Percentiles rank a stretch among this genome's conserved stretches.
phyloP scores from a whole-genome alignment of 495 filamentous ascomycete genomes.

The Hyaloscypha hepaticicola region DNA sequence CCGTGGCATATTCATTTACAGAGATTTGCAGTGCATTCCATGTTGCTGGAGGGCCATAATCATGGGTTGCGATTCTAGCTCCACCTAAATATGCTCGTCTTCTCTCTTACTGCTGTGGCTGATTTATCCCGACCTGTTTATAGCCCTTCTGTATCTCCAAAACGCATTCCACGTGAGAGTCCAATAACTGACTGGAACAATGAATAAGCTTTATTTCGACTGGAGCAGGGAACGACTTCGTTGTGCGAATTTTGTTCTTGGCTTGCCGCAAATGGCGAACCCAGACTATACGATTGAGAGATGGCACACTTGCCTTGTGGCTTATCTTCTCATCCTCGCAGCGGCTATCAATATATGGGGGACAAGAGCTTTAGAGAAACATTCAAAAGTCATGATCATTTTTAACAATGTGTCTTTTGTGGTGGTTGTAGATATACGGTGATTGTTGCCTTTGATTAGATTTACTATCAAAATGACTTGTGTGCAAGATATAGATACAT shows the following conservation, averaged over 20 bases:
- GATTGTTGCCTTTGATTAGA: too few relatives aligned
- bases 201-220: background rate
- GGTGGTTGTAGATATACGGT: background rate
- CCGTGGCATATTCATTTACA: background rate
- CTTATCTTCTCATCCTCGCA: slow-evolving; percentile 1
- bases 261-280: background rate
- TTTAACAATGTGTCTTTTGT: background rate
- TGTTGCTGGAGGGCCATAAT: background rate
- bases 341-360: background rate
- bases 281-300: background rate
- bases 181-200: background rate
- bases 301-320: slow-evolving; percentile 1
- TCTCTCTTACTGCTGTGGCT: slow-evolving; percentile 4
- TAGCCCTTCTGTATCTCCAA: background rate
- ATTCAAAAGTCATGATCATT: background rate
- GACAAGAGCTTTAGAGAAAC: background rate
- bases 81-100: background rate
- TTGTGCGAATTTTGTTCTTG: background rate
- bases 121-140: background rate
- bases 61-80: slow-evolving; percentile 1
- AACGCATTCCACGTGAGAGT: background rate
- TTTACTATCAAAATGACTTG: too few relatives aligned
- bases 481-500: too few relatives aligned
- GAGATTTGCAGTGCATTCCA: background rate
- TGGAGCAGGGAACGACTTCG: background rate